A percentile compares a stretch with the other conserved stretches of the same genome.
phyloP scores from a whole-genome alignment of 2,329 filamentous ascomycete species.

The Fusarium sp. region DNA sequence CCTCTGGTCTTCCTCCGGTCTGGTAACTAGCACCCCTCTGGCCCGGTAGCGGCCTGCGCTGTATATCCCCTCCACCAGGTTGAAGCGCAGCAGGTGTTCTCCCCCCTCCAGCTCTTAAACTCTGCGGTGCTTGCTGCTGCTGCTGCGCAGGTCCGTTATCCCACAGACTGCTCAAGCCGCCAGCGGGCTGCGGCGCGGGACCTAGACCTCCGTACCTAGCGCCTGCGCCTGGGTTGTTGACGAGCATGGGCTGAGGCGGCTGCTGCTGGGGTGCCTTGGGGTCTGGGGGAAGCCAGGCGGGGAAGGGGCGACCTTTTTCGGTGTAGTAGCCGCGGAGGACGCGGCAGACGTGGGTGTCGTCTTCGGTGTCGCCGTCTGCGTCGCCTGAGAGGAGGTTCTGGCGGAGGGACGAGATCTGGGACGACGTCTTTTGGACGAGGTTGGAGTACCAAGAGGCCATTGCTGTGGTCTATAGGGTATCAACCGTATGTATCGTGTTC shows the following conservation, averaged over 20 bases:
- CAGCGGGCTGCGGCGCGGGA: constrained; percentile 47
- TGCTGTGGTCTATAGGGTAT: not conserved
- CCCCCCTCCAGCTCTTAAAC: constrained; percentile 58
- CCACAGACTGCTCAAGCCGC: constrained; percentile 69
- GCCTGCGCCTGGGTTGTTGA: constrained; percentile 60
- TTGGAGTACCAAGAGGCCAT: constrained; percentile 89
- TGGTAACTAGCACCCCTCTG: constrained; percentile 76
- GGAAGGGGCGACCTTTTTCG: constrained; percentile 85
- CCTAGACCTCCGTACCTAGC: constrained; percentile 59
- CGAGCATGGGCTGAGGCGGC: constrained; percentile 63
- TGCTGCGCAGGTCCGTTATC: constrained; percentile 56
- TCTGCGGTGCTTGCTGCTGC: constrained; percentile 53
- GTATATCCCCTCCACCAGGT: constrained; percentile 47
- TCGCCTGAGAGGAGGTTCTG: constrained; percentile 77
- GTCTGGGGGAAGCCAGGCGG: constrained; percentile 89
- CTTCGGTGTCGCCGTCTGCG: constrained; percentile 79
- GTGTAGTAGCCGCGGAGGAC: constrained; percentile 93
- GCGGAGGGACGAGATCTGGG: constrained; percentile 73
- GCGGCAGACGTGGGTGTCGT: constrained; percentile 95
- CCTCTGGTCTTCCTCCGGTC: constrained; percentile 49
- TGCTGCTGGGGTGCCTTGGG: constrained; percentile 74
- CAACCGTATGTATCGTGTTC: not conserved
- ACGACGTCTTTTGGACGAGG: constrained; percentile 73
- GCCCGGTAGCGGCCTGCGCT: constrained; percentile 48
- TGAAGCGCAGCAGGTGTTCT: constrained; percentile 47